These are phyloP conservation scores for Penicillium herquei DNA, from an alignment of 495 filamentous ascomycete genomes.

Conservation along the genomic window DNA sequence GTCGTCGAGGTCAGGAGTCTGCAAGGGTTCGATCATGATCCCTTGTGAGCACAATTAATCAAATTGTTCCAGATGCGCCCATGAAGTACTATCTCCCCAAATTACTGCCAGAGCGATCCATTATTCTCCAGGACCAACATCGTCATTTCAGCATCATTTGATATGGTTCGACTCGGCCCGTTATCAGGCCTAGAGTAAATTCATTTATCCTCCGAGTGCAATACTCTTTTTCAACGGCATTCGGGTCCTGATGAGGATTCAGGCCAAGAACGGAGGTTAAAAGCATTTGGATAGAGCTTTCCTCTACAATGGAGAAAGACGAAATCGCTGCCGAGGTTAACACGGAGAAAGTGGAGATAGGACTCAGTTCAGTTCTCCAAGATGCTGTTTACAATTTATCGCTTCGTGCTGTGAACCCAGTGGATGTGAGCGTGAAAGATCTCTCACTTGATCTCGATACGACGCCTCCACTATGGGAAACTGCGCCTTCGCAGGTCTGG, in stretches of 20 bases:
- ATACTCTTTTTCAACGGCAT: too few relatives aligned
- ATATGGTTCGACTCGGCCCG: too few relatives aligned
- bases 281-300: neutral
- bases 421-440: slow-evolving; percentile 54
- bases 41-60: too few relatives aligned
- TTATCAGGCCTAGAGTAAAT: neutral
- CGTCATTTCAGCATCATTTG: too few relatives aligned
- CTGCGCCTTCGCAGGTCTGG: slow-evolving; percentile 24
- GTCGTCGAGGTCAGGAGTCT: too few relatives aligned
- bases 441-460: slow-evolving; percentile 56
- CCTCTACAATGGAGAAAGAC: slow-evolving; percentile 18
- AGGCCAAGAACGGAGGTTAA: neutral
- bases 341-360: slow-evolving; percentile 13
- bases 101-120: too few relatives aligned
- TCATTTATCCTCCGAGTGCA: neutral
- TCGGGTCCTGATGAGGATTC: neutral
- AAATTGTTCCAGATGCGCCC: too few relatives aligned
- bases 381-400: slow-evolving; percentile 41
- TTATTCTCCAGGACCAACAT: too few relatives aligned
- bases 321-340: slow-evolving; percentile 13
- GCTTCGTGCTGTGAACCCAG: slow-evolving; percentile 58
- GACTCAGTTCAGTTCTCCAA: slow-evolving; percentile 5
- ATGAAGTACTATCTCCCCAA: too few relatives aligned
- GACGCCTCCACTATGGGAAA: slow-evolving; percentile 41
- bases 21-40: too few relatives aligned